Base-by-base conservation (phyloP, 768 basidiomycete species). In the Paxillus rubicundulus region DNA sequence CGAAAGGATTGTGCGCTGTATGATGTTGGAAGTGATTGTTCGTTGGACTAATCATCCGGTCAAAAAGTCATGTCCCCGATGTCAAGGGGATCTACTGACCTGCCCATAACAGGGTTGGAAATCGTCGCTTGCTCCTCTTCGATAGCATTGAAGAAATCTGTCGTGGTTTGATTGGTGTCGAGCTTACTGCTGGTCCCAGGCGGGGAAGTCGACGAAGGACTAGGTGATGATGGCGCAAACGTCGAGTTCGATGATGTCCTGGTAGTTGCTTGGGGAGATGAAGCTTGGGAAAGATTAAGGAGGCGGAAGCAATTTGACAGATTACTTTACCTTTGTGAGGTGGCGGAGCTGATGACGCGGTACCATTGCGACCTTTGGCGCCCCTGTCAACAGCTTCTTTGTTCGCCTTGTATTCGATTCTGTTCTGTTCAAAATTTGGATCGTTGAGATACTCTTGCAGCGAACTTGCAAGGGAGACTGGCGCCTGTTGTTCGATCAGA, bases 391-490 rank as follows among this genome's bases (percentile, higher is more conserved):
- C 79, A 3, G 81, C 76, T 5, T 77, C 79, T 69, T 90, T 91
- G 67, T 85, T 92, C 20, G 85, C 76, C 71, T 81, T 93, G 73
- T 99, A 98, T 64, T 98, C 97, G 9, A 87, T 74, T 55, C 96
- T 75, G 69, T 98, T 98, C 70, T 91, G 86, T 69, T 98, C 97
- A 60, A 99, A 99, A 63, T 93, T 93, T 20, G 95, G 90, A 70
- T 99, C 97, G 51, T 92, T 86, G 46, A 99, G 78, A 66, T 98
- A 99, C 64, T 98, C 96, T 66, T 98, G 89, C 28, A 99, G 78
- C 17, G 97, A 85, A 33, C 86, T 86, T 6, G 90, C 96, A n/a
- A 99, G 77, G 0, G 92, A 94, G 10, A 97, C 88, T 5, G 97
- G 97, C 0, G 97, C 94, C 93, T 95, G 50, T 16, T 9, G 41